Conservation (phyloP, 805 yeast genomes). For the Kuraishia floccosa region DNA sequence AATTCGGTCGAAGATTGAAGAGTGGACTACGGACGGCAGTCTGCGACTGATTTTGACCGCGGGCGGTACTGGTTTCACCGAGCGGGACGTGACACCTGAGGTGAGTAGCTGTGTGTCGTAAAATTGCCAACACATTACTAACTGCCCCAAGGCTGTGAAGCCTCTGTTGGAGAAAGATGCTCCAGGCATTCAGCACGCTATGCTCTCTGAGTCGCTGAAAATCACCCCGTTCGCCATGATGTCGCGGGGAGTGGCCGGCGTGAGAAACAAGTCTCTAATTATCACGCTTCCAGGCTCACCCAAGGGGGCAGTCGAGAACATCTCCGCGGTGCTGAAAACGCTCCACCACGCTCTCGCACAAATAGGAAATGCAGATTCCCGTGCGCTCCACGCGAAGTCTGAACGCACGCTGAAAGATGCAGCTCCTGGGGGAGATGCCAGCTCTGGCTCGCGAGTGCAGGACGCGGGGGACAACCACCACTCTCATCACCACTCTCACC, state of each 20-base stretch:
- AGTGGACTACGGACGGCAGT: slow-evolving; percentile 13
- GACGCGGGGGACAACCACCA: slow-evolving; percentile 2
- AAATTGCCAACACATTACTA: neutral
- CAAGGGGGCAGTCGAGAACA: slow-evolving; percentile 33
- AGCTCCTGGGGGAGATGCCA: slow-evolving; percentile 11
- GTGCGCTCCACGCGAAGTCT: slow-evolving; percentile 25
- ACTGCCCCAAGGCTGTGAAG: slow-evolving; percentile 18
- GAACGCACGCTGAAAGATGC: slow-evolving; percentile 14
- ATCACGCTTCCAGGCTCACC: slow-evolving; percentile 44
- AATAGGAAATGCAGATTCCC: slow-evolving; percentile 20
- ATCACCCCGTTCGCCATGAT: slow-evolving; percentile 36
- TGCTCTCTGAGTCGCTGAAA: slow-evolving; percentile 28
- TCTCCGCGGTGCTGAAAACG: slow-evolving; percentile 22
- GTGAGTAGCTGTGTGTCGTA: neutral
- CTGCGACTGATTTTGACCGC: slow-evolving; percentile 27
- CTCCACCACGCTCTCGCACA: slow-evolving; percentile 33
- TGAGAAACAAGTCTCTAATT: slow-evolving; percentile 21
- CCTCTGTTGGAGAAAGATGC: slow-evolving; percentile 31
- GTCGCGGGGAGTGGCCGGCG: slow-evolving; percentile 41
- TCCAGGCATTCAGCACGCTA: slow-evolving; percentile 36
- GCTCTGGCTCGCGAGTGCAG: slow-evolving; percentile 1
- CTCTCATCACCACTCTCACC: slow-evolving; percentile 7
- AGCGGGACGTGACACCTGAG: slow-evolving; percentile 37
- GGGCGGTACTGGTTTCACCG: slow-evolving; percentile 44
- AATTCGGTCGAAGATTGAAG: slow-evolving; percentile 17